Conservation (phyloP, 768 basidiomycete genomes). For the Suillus subluteus region DNA sequence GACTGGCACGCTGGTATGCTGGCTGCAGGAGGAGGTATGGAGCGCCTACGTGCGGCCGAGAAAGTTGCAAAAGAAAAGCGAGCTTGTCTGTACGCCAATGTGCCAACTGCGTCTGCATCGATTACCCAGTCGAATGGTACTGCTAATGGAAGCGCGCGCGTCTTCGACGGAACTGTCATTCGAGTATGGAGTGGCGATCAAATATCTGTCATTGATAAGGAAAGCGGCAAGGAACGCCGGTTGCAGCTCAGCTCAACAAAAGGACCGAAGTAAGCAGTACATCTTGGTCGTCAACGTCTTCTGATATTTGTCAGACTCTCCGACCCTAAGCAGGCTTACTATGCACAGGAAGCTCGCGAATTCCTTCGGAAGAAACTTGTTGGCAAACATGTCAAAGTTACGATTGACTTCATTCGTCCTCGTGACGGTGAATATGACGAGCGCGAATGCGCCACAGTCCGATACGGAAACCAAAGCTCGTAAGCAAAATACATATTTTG, state of each 20-base stretch:
- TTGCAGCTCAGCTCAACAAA: conserved; percentile 88
- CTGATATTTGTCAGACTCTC: conserved; percentile 55
- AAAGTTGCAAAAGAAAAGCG: conserved; percentile 78
- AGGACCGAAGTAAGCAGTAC: conserved; percentile 68
- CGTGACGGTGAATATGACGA: conserved; percentile 93
- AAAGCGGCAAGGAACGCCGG: conserved; percentile 73
- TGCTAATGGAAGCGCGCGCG: conserved; percentile 46
- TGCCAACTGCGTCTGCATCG: conserved; percentile 38
- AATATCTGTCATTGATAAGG: conserved; percentile 78
- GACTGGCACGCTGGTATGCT: conserved; percentile 99
- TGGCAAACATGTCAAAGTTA: conserved; percentile 84
- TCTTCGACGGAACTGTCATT: conserved; percentile 82
- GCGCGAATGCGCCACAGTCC: conserved; percentile 88
- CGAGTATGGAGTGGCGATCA: conserved; percentile 95
- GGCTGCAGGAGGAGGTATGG: conserved; percentile 81
- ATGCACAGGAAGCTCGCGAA: conserved; percentile 91
- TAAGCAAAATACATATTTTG: conserved; percentile 39
- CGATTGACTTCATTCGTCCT: conserved; percentile 88
- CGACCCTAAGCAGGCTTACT: conserved; percentile 85
- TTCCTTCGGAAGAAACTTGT: conserved; percentile 91
- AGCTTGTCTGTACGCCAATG: conserved; percentile 67
- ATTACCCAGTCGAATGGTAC: conserved; percentile 52
- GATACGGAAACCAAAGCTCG: conserved; percentile 81
- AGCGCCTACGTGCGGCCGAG: conserved; percentile 85
- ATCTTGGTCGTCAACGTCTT: neutral